Conservation (phyloP, 164 flowering plant species). For the Taxillus chinensis region DNA sequence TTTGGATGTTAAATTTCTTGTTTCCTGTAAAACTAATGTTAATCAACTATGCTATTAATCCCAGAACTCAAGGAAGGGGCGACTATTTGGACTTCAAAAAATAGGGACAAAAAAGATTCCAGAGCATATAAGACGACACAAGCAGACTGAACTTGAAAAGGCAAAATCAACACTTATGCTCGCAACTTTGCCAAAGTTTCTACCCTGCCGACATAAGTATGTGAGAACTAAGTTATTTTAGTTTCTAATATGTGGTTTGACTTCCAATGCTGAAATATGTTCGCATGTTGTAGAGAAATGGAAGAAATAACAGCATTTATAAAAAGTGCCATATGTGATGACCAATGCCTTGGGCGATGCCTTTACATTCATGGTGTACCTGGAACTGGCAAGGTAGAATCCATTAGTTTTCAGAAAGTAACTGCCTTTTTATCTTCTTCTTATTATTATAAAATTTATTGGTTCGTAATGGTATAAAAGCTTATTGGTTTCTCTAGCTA, state of each 20-base stretch:
- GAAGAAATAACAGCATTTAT: conserved; percentile 80
- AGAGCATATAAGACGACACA: conserved; percentile 73
- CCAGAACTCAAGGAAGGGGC: conserved; percentile 77
- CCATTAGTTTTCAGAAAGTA: neutral
- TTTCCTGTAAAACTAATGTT: conserved; percentile 1
- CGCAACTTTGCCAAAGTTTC: conserved; percentile 75
- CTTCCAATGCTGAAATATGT: neutral
- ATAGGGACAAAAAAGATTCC: conserved; percentile 82
- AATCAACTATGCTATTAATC: neutral
- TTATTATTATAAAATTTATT: no score
- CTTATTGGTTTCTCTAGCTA: neutral
- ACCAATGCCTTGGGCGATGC: conserved; percentile 90
- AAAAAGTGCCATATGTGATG: conserved; percentile 70
- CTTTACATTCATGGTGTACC: conserved; percentile 98
- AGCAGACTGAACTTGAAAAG: conserved; percentile 79
- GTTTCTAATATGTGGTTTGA: neutral
- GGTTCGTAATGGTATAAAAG: no score
- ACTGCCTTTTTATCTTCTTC: neutral
- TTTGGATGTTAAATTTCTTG: neutral
- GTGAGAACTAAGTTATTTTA: conserved; percentile 10
- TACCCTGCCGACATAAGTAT: conserved; percentile 87
- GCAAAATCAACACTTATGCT: conserved; percentile 71
- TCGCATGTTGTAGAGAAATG: conserved; percentile 61
- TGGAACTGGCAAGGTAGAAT: conserved; percentile 91
- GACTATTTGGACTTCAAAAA: conserved; percentile 71